Base-by-base conservation (phyloP, 441 rosid species). In the Corymbia citriodora region DNA sequence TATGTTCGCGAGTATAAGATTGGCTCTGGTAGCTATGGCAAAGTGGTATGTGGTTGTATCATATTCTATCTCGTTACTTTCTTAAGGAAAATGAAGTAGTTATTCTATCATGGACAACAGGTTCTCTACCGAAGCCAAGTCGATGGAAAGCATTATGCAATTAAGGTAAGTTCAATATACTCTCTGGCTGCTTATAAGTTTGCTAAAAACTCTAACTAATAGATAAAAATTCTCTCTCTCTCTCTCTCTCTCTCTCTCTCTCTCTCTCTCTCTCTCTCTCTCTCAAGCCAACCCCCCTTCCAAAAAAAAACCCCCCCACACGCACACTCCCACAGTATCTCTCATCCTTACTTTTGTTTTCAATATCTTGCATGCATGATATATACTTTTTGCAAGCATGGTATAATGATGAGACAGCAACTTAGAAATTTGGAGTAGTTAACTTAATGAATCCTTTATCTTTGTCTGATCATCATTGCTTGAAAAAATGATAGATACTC, bases 21-120 rank as follows among this genome's bases (percentile, higher is more conserved):
- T 94, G 99, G 99, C 92, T 93, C 99, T 33, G 99, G 99, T 90
- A 98, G 99, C 95, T 98, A 98, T 93, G 99, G 99, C 19, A 97
- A 98, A 98, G 99, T 98, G 97, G 99, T 98, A 94, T 93, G 97
- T 90, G 18, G 4, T 55, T 21, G 29, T n/a, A 87, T 91, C 31
- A 53, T 70, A 83, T 33, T 91, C 87, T 72, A 48, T 91, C 50
- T 88, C 49, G 48, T 61, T 53, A 31, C 27, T 90, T 70, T 93
- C 83, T 86, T 61, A 89, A 40, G 83, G 88, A 79, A 86, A 82
- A 70, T 88, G 91, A 68, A 45, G 85, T 40, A 55, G 57, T 48
- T 86, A 87, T 89, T 74, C 16, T 91, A 74, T 87, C 88, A 89
- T 92, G 25, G 91, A 89, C 48, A 55, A 90, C 94, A 98, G 99